A percentile compares a stretch with the other conserved stretches of the same genome.
These are phyloP conservation scores for Chlamydomonas urium DNA, from an alignment of 139 green algal species.

Conservation along the genomic window DNA sequence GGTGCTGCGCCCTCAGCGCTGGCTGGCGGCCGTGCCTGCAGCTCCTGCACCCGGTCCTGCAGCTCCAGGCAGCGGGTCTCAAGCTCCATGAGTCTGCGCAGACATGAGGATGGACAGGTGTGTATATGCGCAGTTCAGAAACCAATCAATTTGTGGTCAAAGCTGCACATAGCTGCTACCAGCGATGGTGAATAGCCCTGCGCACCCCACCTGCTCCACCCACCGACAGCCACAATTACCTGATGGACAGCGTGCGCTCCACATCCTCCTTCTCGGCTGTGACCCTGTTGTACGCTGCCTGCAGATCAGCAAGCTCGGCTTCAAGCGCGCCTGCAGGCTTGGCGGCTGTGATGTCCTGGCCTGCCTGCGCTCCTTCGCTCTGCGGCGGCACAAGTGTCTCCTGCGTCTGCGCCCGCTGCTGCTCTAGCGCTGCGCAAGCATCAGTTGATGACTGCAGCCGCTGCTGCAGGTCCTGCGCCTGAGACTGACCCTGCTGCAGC, in stretches of 20 bases:
- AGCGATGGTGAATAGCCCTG: too few relatives aligned
- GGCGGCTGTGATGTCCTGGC: neutral
- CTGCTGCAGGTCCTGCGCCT: slow-evolving; percentile 5
- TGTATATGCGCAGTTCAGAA: too few relatives aligned
- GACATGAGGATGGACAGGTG: neutral
- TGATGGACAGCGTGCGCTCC: slow-evolving; percentile 9
- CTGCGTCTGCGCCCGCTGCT: slow-evolving; percentile 8
- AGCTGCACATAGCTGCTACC: too few relatives aligned
- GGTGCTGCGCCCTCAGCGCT: slow-evolving; percentile 9
- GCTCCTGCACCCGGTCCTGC: slow-evolving; percentile 12
- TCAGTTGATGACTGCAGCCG: neutral
- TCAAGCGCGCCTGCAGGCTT: slow-evolving; percentile 8
- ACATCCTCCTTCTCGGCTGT: slow-evolving; percentile 14
- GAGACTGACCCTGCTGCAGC: neutral
- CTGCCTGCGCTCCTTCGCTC: slow-evolving; percentile 9
- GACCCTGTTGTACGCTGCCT: slow-evolving; percentile 25
- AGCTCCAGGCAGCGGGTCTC: slow-evolving; percentile 26
- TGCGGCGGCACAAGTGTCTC: neutral
- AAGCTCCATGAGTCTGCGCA: slow-evolving; percentile 30
- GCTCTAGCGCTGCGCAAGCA: neutral
- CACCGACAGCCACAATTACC: slow-evolving; percentile 6
- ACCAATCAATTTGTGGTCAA: too few relatives aligned
- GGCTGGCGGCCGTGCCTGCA: neutral
- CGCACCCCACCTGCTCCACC: too few relatives aligned
- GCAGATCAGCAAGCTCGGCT: slow-evolving; percentile 11